Percentiles rank a stretch among this genome's conserved stretches.
These are phyloP conservation scores for Fusarium torulosum DNA, from an alignment of 2,329 filamentous ascomycete genomes.

Conservation along the genomic window DNA sequence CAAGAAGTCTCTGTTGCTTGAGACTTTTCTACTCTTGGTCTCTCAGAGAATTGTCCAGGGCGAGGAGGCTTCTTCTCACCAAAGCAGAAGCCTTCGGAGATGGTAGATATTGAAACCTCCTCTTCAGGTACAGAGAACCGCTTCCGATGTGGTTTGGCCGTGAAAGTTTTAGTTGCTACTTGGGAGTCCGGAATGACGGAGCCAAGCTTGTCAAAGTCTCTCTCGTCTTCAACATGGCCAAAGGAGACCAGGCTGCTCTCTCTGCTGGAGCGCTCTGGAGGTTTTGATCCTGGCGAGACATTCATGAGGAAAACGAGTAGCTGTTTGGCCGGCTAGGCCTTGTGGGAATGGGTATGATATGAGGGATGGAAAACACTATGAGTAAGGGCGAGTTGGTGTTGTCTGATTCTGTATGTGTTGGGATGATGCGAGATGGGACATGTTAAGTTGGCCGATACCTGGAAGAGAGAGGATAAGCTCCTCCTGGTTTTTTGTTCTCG, in stretches of 20 bases:
- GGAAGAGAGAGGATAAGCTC: neutral
- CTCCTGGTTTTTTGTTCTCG: neutral
- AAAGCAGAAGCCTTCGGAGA: constrained; percentile 45
- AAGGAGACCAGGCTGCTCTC: constrained; percentile 22
- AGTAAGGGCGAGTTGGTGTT: neutral
- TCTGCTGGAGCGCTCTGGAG: neutral
- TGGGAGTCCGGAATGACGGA: constrained; percentile 31
- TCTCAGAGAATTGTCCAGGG: constrained; percentile 42
- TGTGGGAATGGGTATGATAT: neutral
- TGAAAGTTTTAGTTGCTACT: neutral
- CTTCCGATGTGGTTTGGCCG: constrained; percentile 9
- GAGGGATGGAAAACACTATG: neutral
- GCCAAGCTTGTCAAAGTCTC: constrained; percentile 17
- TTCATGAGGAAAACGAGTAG: constrained; percentile 8
- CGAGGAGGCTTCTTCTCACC: constrained; percentile 35
- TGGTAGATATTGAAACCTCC: constrained; percentile 39
- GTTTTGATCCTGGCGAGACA: constrained; percentile 1
- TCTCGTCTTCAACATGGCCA: constrained; percentile 17
- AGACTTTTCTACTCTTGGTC: constrained; percentile 26
- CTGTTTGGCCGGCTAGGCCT: neutral
- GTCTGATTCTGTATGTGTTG: neutral
- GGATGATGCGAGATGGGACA: neutral
- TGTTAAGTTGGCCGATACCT: neutral
- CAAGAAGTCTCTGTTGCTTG: neutral
- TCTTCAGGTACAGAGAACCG: constrained; percentile 32